phyloP scores from a whole-genome alignment of 2,329 filamentous ascomycete species.

The Paraconiothyrium brasiliense region DNA sequence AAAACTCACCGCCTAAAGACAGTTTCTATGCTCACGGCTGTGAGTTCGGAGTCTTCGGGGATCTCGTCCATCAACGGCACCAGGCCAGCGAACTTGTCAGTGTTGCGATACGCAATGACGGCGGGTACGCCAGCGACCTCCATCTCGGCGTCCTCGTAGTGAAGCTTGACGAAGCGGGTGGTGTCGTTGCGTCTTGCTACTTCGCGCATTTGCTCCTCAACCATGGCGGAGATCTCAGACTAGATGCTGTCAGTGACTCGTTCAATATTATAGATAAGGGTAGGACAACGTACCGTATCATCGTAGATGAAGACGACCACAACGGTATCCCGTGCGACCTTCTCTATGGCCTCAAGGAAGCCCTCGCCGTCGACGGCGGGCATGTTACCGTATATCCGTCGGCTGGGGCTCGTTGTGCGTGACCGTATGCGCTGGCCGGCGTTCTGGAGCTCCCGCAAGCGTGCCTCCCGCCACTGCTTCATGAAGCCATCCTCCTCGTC shows the following conservation, averaged over 20 bases:
- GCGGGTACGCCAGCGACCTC: constrained; percentile 88
- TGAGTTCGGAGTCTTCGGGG: constrained; percentile 66
- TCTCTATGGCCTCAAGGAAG: constrained; percentile 96
- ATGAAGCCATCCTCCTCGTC: constrained; percentile 81
- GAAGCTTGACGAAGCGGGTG: constrained; percentile 88
- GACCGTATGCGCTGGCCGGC: constrained; percentile 64
- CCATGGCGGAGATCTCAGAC: constrained; percentile 80
- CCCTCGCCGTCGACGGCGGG: constrained; percentile 88
- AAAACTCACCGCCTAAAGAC: constrained; percentile 60
- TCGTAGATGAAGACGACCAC: constrained; percentile 97
- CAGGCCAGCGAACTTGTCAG: constrained; percentile 89
- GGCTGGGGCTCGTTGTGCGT: constrained; percentile 78
- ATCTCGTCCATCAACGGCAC: constrained; percentile 89
- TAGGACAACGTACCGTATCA: constrained; percentile 71
- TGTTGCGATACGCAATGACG: constrained; percentile 86
- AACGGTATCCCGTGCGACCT: constrained; percentile 79
- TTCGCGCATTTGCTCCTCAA: constrained; percentile 79
- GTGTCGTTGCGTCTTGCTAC: constrained; percentile 76
- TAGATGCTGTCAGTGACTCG: constrained; percentile 50
- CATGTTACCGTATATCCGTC: constrained; percentile 79
- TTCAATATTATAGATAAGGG: neutral
- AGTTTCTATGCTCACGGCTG: constrained; percentile 65
- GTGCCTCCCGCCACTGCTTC: constrained; percentile 81
- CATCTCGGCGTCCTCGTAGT: constrained; percentile 93
- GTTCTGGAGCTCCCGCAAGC: constrained; percentile 79